These are phyloP conservation scores for Populus davidiana DNA, from an alignment of 345 rosid species.

Conservation along the genomic window DNA sequence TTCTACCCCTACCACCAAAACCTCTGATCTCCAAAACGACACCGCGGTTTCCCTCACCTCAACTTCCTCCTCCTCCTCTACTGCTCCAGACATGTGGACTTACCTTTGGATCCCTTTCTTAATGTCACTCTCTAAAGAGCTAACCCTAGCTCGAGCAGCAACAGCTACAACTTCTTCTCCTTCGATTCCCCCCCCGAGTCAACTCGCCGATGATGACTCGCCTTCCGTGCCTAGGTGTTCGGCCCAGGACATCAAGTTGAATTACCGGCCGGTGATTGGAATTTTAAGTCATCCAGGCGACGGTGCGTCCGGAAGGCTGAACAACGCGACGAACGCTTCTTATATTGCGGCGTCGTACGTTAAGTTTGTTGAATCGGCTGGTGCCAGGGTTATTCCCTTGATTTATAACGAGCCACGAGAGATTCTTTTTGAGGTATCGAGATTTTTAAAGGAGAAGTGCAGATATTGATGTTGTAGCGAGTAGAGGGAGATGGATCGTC, in stretches of 20 bases:
- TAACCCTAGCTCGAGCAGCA: conserved; percentile 29
- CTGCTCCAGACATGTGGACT: conserved; percentile 37
- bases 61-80: conserved; percentile 13
- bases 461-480: background rate
- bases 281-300: conserved; percentile 85
- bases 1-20: conserved; percentile 6
- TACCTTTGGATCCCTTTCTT: conserved; percentile 49
- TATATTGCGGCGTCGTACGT: conserved; percentile 83
- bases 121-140: conserved; percentile 47
- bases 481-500: background rate
- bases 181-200: conserved; percentile 46
- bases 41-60: conserved; percentile 28
- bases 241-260: conserved; percentile 46
- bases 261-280: conserved; percentile 79
- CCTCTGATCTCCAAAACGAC: conserved; percentile 28
- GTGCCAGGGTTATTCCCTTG: conserved; percentile 85
- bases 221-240: conserved; percentile 40
- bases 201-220: conserved; percentile 19
- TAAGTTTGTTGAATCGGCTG: conserved; percentile 86
- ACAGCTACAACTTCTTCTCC: background rate
- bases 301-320: conserved; percentile 80
- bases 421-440: conserved; percentile 55
- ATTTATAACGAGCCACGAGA: conserved; percentile 70
- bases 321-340: conserved; percentile 47
- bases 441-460: background rate